These are phyloP conservation scores for Trichothecium roseum DNA, from an alignment of 2,329 filamentous ascomycete species.

Conservation along the genomic window DNA sequence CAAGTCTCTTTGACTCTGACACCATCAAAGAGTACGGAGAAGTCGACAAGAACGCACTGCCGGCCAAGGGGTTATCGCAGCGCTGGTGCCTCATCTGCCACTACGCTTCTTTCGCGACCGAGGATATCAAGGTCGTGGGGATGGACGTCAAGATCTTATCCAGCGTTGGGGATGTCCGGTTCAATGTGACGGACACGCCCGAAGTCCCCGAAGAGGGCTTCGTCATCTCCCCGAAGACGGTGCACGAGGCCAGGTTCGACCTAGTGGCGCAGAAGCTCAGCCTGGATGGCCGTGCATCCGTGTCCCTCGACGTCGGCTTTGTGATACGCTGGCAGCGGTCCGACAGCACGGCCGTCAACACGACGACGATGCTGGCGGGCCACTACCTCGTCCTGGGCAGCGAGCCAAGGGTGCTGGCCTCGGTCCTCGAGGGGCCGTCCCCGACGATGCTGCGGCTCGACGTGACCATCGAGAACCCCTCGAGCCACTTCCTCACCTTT, in stretches of 20 bases:
- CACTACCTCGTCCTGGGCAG: slow-evolving; percentile 70
- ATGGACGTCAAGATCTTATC: slow-evolving; percentile 52
- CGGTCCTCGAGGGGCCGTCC: slow-evolving; percentile 31
- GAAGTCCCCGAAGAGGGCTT: slow-evolving; percentile 29
- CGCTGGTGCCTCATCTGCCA: slow-evolving; percentile 69
- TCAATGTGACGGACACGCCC: slow-evolving; percentile 32
- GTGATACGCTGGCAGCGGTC: slow-evolving; percentile 57
- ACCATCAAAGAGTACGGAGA: slow-evolving; percentile 26
- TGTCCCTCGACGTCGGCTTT: slow-evolving; percentile 64
- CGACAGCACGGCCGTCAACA: slow-evolving; percentile 31
- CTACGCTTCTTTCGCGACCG: slow-evolving; percentile 67
- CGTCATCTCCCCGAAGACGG: slow-evolving; percentile 52
- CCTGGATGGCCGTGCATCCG: slow-evolving; percentile 72
- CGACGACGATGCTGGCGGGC: slow-evolving; percentile 64
- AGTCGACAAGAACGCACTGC: slow-evolving; percentile 14
- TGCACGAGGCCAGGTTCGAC: slow-evolving; percentile 63
- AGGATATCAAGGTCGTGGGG: slow-evolving; percentile 54
- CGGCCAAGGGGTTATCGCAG: slow-evolving; percentile 58
- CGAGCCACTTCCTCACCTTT: slow-evolving; percentile 89
- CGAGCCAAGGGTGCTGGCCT: slow-evolving; percentile 75
- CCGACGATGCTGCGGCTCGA: slow-evolving; percentile 32
- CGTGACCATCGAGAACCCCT: slow-evolving; percentile 80
- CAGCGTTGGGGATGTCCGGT: slow-evolving; percentile 52
- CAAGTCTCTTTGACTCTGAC: slow-evolving; percentile 67
- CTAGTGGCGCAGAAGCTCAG: slow-evolving; percentile 65